Conservation (phyloP, 2,329 filamentous ascomycete genomes). For the Trichoderma hamatum region DNA sequence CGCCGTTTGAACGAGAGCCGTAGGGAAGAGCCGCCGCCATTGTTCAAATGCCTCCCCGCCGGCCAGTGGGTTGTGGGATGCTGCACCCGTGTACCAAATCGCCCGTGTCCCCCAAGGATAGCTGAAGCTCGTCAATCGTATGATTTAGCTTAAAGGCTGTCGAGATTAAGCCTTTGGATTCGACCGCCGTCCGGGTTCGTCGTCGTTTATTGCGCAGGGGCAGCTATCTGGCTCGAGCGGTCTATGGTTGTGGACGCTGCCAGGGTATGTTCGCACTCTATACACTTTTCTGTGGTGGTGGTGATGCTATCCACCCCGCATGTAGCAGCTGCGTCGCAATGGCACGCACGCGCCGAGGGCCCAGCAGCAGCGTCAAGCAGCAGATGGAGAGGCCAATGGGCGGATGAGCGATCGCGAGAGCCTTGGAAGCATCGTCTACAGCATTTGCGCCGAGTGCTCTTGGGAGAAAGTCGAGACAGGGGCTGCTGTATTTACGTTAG, state of each 20-base stretch:
- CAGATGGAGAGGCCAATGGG: conserved; percentile 25
- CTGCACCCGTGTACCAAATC: neutral
- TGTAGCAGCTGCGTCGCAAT: conserved; percentile 23
- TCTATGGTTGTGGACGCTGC: conserved; percentile 8
- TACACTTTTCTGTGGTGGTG: neutral
- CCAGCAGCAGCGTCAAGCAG: conserved; percentile 24
- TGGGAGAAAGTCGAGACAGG: conserved; percentile 23
- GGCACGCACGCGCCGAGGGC: conserved; percentile 8
- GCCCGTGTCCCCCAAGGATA: neutral
- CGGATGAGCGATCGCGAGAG: conserved; percentile 24
- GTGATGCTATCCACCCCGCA: conserved; percentile 1
- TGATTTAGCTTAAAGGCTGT: neutral
- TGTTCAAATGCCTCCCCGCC: conserved; percentile 17
- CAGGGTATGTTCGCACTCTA: conserved; percentile 14
- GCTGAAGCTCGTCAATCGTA: neutral
- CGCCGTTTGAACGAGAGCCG: conserved; percentile 44
- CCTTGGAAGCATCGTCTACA: conserved; percentile 47
- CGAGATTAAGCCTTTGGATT: neutral
- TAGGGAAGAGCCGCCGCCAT: conserved; percentile 51
- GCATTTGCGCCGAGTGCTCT: conserved; percentile 29
- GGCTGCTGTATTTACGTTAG: conserved; percentile 18
- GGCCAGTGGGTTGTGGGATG: neutral
- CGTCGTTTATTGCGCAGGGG: conserved; percentile 1
- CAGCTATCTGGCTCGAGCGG: conserved; percentile 27
- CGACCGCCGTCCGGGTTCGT: neutral